Evolutionary conservation across 208 protist species (phyloP), one percentile per base, ranked within the genome.

Genomic region (Angomonas deanei): DNA sequence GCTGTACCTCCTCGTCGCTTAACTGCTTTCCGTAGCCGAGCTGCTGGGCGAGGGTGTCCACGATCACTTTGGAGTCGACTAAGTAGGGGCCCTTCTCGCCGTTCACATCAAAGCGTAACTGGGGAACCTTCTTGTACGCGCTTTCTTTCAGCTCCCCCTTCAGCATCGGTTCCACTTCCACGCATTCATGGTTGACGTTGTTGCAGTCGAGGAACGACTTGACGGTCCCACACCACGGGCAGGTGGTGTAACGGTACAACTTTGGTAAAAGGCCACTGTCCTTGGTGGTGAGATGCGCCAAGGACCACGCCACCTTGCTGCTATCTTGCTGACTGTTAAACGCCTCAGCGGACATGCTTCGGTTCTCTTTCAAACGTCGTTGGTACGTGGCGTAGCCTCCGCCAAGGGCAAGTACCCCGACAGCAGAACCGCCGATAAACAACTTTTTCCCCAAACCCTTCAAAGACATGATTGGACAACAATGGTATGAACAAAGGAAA

Each of bases 131-230:
- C 60, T 91, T 94, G 88, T 96, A 96, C n/a, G 19, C 32, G 38
- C 67, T 76, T 24, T 72, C 62, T 13, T 64, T 72, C 28, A 96
- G 65, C 70, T 96, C 80, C 2, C 63, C 63, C 69, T 96, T 96
- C 72, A 94, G 84, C 78, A 96, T 91, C 28, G 91, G 91, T 63
- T 96, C 86, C 42, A 96, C 91, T 67, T 96, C 91, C 10, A 96
- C 78, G 24, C 78, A 88, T 15, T 79, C 70, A 69, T 95, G 74
- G 11, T 70, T 70, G 33, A 96, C 78, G 21, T 88, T 69, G 64
- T 82, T 60, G 71, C 82, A 90, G 73, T 94, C 88, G 3, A 96
- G 64, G 58, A 95, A 88, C 15, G 86, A 85, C 74, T 93, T 93
- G 27, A 91, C 82, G 1, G 85, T 94, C 39, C 84, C 86, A 52